These are phyloP conservation scores for Sporothrix pseudoabietina DNA, from an alignment of 2,329 filamentous ascomycete genomes.

Conservation along the genomic window DNA sequence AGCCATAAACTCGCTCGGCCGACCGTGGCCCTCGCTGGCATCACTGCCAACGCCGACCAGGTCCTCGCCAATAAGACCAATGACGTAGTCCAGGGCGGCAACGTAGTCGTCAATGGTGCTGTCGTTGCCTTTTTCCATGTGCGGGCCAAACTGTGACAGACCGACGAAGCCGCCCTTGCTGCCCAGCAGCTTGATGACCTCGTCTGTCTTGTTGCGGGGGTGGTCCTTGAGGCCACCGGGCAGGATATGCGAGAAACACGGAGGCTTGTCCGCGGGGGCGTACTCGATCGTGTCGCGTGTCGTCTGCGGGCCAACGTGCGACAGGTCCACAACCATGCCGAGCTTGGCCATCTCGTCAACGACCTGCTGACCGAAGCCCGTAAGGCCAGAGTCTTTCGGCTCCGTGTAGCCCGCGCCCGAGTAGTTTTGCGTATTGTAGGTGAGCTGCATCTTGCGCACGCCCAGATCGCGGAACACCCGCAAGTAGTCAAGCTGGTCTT, in stretches of 20 bases:
- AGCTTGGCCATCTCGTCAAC: conserved; percentile 43
- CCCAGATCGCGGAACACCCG: conserved; percentile 47
- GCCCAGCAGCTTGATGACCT: conserved; percentile 43
- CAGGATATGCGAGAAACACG: conserved; percentile 46
- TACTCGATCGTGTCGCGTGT: conserved; percentile 43
- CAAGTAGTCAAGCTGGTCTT: conserved; percentile 45
- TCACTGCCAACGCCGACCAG: conserved; percentile 45
- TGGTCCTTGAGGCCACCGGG: conserved; percentile 44
- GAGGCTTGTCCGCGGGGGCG: conserved; percentile 42
- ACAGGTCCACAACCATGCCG: conserved; percentile 44
- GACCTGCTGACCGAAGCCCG: conserved; percentile 43
- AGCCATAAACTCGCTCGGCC: conserved; percentile 46
- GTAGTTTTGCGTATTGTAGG: conserved; percentile 49
- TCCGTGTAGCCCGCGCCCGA: conserved; percentile 47
- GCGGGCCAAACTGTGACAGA: conserved; percentile 45
- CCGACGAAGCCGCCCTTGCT: conserved; percentile 46
- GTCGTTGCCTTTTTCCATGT: conserved; percentile 46
- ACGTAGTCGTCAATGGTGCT: conserved; percentile 48
- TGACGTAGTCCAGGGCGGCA: conserved; percentile 45
- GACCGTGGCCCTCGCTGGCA: conserved; percentile 45
- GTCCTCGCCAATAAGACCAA: conserved; percentile 43
- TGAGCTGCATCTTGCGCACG: conserved; percentile 48
- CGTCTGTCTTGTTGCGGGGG: conserved; percentile 45
- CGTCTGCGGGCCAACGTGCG: conserved; percentile 43
- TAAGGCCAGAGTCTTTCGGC: conserved; percentile 43